These are phyloP conservation scores for Cercospora berteroae DNA, from an alignment of 2,329 filamentous ascomycete genomes.

Conservation along the genomic window DNA sequence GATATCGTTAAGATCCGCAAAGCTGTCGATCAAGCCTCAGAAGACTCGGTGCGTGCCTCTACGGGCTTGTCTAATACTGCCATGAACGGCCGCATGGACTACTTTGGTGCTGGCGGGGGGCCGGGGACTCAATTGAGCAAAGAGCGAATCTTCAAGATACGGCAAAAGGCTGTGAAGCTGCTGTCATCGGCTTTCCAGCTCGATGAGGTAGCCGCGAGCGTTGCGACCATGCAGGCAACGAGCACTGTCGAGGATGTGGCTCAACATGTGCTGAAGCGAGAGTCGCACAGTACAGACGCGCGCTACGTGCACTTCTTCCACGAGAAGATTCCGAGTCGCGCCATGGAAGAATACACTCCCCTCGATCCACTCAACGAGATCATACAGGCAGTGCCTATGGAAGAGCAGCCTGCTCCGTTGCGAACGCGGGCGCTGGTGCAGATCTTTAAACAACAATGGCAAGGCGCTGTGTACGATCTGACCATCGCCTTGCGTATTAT, in stretches of 20 bases:
- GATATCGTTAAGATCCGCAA: slow-evolving; percentile 79
- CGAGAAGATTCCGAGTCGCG: slow-evolving; percentile 77
- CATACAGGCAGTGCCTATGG: slow-evolving; percentile 61
- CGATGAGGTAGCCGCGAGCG: slow-evolving; percentile 79
- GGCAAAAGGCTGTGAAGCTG: slow-evolving; percentile 76
- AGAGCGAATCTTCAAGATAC: slow-evolving; percentile 74
- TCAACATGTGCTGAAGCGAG: slow-evolving; percentile 67
- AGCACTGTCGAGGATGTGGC: slow-evolving; percentile 76
- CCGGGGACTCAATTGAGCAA: slow-evolving; percentile 64
- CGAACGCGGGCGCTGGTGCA: slow-evolving; percentile 72
- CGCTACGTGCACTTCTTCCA: slow-evolving; percentile 92
- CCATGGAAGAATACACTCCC: slow-evolving; percentile 69
- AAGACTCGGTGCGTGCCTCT: slow-evolving; percentile 72
- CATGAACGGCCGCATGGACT: slow-evolving; percentile 52
- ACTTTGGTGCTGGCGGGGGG: slow-evolving; percentile 54
- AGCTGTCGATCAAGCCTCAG: slow-evolving; percentile 75
- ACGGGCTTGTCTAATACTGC: slow-evolving; percentile 68
- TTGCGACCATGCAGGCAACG: slow-evolving; percentile 78
- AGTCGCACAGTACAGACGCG: slow-evolving; percentile 65
- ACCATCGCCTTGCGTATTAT: slow-evolving; percentile 63
- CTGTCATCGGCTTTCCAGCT: slow-evolving; percentile 73
- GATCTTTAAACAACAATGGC: slow-evolving; percentile 71
- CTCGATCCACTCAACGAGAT: slow-evolving; percentile 66
- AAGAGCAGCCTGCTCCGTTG: slow-evolving; percentile 64
- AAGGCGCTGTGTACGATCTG: slow-evolving; percentile 68